Evolutionary conservation across 306 rosid genomes (phyloP).

Genomic region (Begonia masoniana): DNA sequence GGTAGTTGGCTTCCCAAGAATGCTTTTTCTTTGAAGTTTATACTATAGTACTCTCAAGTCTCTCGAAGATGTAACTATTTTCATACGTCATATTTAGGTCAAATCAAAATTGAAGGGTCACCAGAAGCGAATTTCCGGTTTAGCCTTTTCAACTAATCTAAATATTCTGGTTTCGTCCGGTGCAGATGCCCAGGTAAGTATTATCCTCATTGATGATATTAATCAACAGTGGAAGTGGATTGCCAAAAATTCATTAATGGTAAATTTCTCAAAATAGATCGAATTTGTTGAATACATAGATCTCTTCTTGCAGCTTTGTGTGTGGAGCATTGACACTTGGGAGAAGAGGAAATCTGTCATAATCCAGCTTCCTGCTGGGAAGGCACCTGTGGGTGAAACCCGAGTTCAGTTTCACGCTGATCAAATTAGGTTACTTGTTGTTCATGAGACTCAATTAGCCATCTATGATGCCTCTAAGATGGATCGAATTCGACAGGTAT

Average conservation of each 20-base stretch:
- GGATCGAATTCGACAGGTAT: constrained; percentile 78
- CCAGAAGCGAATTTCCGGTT: constrained; percentile 63
- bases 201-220: constrained; percentile 1
- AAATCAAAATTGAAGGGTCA: constrained; percentile 77
- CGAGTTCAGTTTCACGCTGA: constrained; percentile 72
- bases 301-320: constrained; percentile 48
- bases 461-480: constrained; percentile 80
- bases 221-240: background rate
- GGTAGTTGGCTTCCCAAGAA: constrained; percentile 27
- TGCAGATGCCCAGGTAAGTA: constrained; percentile 75
- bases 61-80: background rate
- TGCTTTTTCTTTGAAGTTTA: constrained; percentile 2
- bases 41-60: background rate
- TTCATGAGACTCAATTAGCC: constrained; percentile 75
- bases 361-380: constrained; percentile 55
- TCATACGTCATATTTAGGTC: constrained; percentile 28
- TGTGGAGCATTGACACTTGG: constrained; percentile 91
- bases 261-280: too few relatives aligned
- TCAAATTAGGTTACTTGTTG: constrained; percentile 62
- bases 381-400: constrained; percentile 61
- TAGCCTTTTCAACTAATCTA: constrained; percentile 71
- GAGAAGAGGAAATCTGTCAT: constrained; percentile 72
- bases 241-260: too few relatives aligned
- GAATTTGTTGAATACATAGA: background rate
- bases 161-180: constrained; percentile 72